Base-by-base conservation (phyloP, 192 early-diverging fungal genomes). In the Backusella liffmaniae region DNA sequence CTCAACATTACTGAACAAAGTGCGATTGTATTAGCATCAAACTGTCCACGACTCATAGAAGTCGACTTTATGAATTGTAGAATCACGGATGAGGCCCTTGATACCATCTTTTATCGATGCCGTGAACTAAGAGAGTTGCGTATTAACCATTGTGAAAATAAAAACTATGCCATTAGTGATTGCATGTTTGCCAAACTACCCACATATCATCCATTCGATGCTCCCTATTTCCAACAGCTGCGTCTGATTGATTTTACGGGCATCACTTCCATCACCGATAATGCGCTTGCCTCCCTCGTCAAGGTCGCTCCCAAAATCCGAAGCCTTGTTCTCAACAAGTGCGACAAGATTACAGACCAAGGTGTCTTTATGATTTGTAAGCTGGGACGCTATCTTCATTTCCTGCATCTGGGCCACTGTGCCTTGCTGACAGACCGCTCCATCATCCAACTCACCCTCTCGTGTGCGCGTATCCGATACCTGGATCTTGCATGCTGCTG, bases 371-470 rank as follows among this genome's bases (percentile, higher is more conserved):
- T 77, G 15, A 87, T 90, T 56, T 86, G 85, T 35, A 21, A 80
- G 10, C 53, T 90, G 44, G 87, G 87, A 15, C 84, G 85, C 29
- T 85, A 88, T 65, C 69, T 90, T 26, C 88, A 90, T 42, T 88
- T 88, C 36, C 77, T 90, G n/a, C 87, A 88, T 65, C 70, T 90
- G 5, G 88, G 88, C 2, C 88, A 90, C 66, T 90, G 88, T 30
- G 77, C 77, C 9, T 72, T 74, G n/a, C 59, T 90, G 18, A 90
- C 88, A 3, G 86, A 90, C 70, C 75, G 73, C 67, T 81, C 86
- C 10, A 86, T 90, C 16, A 79, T 78, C 44, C 77, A 85, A 32
- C 41, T 90, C 26, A 81, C 87, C 0, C 77, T 80, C 34, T 66
- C 80, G 49, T 90, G 88, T 66, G 88, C 80, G 5, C 73, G 88